These are phyloP conservation scores for Mimosa pudica DNA, from an alignment of 306 rosid species.

Conservation along the genomic window DNA sequence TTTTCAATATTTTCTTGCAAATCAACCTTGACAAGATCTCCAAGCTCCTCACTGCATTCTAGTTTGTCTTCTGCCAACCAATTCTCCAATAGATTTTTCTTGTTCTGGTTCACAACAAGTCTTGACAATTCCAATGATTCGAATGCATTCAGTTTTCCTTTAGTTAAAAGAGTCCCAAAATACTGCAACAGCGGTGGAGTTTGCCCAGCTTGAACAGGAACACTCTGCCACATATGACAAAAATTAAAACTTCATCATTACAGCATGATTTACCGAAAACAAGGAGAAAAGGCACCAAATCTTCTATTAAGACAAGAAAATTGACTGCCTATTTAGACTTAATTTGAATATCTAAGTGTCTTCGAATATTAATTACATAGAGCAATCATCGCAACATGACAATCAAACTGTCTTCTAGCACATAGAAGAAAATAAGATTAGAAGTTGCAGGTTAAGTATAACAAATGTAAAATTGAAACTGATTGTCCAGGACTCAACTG, in stretches of 20 bases:
- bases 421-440: neutral
- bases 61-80: constrained; percentile 99
- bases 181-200: constrained; percentile 98
- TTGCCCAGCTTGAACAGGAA: constrained; percentile 98
- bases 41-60: constrained; percentile 99
- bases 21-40: constrained; percentile 97
- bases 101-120: constrained; percentile 98
- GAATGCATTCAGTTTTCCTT: constrained; percentile 92
- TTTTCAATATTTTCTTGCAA: constrained; percentile 30
- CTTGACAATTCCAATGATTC: constrained; percentile 96
- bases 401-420: neutral
- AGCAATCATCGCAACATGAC: neutral
- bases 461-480: neutral
- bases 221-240: constrained; percentile 69
- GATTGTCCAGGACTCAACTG: neutral
- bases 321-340: constrained; percentile 2
- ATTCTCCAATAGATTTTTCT: constrained; percentile 95
- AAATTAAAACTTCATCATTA: constrained; percentile 9
- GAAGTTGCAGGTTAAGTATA: neutral
- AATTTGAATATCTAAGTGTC: neutral
- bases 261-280: constrained; percentile 4
- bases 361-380: neutral
- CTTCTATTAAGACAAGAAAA: constrained; percentile 5
- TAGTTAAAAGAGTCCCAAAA: constrained; percentile 91
- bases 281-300: constrained; percentile 3